A percentile compares a stretch with the other conserved stretches of the same genome.
Evolutionary conservation across 2,329 filamentous ascomycete genomes (phyloP).

Genomic region (Arachnopeziza araneosa): DNA sequence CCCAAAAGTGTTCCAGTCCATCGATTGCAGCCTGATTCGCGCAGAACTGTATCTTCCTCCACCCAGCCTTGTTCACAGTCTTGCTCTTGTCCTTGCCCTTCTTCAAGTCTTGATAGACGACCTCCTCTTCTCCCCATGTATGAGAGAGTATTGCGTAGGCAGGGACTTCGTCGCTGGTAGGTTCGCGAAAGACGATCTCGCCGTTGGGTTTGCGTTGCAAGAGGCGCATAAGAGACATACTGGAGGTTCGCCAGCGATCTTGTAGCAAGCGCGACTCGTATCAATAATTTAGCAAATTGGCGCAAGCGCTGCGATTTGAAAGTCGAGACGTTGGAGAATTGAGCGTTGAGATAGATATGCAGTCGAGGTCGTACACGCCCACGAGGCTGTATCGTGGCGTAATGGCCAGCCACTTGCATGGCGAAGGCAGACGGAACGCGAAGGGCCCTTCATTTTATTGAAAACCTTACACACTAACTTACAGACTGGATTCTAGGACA

Average conservation of each 20-base stretch:
- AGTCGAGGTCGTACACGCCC: constrained; percentile 8
- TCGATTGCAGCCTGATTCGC: constrained; percentile 1
- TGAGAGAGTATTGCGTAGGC: constrained; percentile 38
- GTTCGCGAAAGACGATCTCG: constrained; percentile 14
- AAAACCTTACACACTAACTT: constrained; percentile 1
- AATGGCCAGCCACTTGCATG: constrained; percentile 13
- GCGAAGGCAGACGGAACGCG: constrained; percentile 10
- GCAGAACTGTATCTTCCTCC: constrained; percentile 13
- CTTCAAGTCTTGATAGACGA: constrained; percentile 29
- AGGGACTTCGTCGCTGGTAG: constrained; percentile 4
- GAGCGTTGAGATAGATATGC: constrained; percentile 8
- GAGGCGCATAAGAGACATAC: constrained; percentile 15
- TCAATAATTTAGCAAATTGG: constrained; percentile 7
- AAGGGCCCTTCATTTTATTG: constrained; percentile 1
- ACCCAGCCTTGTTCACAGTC: constrained; percentile 18
- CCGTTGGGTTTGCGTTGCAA: constrained; percentile 14
- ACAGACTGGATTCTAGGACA: constrained; percentile 1
- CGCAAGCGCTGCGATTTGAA: constrained; percentile 13
- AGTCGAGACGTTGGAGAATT: constrained; percentile 12
- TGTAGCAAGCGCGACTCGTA: constrained; percentile 12
- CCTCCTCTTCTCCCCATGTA: constrained; percentile 32
- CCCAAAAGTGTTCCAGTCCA: constrained; percentile 8
- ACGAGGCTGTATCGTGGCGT: constrained; percentile 16
- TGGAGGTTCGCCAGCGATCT: constrained; percentile 13
- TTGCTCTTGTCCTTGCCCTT: background rate